phyloP scores from a whole-genome alignment of 352 stramenopile genomes.

The Pythium volutum region DNA sequence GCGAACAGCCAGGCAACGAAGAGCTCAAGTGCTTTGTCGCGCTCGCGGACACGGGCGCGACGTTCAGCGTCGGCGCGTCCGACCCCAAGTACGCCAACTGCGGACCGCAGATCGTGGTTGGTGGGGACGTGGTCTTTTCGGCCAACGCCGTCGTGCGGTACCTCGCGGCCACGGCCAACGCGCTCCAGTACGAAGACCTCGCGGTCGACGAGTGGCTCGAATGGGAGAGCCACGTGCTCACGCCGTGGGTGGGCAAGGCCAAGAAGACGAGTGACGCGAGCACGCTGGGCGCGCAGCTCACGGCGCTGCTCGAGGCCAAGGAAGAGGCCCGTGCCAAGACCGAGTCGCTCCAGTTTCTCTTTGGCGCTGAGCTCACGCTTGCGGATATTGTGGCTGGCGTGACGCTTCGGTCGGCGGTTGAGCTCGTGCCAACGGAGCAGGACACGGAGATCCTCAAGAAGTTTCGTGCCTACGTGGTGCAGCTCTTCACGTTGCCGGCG shows the following conservation, averaged over 20 bases:
- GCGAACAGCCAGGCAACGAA: constrained; percentile 51
- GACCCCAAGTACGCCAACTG: constrained; percentile 59
- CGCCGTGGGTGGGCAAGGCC: constrained; percentile 51
- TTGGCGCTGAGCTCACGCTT: constrained; percentile 58
- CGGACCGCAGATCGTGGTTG: constrained; percentile 51
- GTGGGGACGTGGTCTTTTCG: constrained; percentile 58
- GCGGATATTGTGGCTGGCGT: constrained; percentile 74
- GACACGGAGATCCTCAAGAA: constrained; percentile 44
- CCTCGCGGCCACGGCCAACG: constrained; percentile 34
- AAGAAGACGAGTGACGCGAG: constrained; percentile 40
- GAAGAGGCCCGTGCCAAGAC: constrained; percentile 49
- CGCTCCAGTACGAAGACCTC: constrained; percentile 67
- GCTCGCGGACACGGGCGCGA: constrained; percentile 41
- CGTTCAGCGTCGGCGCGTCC: constrained; percentile 47
- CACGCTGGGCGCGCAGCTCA: constrained; percentile 32
- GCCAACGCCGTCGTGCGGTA: constrained; percentile 80
- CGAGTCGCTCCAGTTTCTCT: constrained; percentile 54
- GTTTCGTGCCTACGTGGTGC: constrained; percentile 64
- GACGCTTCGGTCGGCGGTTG: constrained; percentile 58
- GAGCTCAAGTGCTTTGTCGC: constrained; percentile 85
- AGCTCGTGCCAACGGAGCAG: constrained; percentile 46
- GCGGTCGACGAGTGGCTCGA: constrained; percentile 82
- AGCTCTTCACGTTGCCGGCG: constrained; percentile 50
- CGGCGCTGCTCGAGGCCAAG: constrained; percentile 54
- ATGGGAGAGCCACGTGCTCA: constrained; percentile 71